These are phyloP conservation scores for Serendipita sp. DNA, from an alignment of 768 basidiomycete genomes.

Conservation along the genomic window DNA sequence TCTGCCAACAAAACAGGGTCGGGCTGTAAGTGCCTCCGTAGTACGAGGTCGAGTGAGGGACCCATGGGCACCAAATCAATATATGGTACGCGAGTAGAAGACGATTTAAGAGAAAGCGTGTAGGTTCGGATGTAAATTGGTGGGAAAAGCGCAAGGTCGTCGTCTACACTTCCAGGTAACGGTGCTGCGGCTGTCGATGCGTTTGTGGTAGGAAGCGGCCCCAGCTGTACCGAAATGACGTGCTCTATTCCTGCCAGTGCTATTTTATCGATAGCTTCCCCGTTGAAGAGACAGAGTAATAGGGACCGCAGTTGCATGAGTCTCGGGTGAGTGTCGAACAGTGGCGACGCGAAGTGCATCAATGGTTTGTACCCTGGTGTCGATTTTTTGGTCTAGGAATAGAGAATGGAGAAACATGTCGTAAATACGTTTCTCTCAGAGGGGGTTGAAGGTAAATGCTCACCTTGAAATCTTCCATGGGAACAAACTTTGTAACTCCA, in stretches of 20 bases:
- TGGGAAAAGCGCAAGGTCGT: constrained; percentile 41
- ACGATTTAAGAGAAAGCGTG: constrained; percentile 53
- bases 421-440: no score
- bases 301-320: constrained; percentile 85
- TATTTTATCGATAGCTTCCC: constrained; percentile 68
- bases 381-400: constrained; percentile 61
- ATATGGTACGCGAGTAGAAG: constrained; percentile 66
- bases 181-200: constrained; percentile 16
- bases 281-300: constrained; percentile 82
- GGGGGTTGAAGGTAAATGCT: no score
- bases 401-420: no score
- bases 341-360: constrained; percentile 88
- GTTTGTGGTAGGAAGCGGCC: constrained; percentile 41
- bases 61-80: constrained; percentile 82
- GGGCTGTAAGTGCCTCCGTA: constrained; percentile 60
- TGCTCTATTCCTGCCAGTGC: constrained; percentile 74
- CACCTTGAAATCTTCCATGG: constrained; percentile 78
- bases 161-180: constrained; percentile 19
- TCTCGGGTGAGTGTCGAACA: constrained; percentile 89
- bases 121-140: constrained; percentile 82
- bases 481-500: constrained; percentile 65
- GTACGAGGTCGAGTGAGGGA: constrained; percentile 66
- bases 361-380: constrained; percentile 81
- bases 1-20: constrained; percentile 59
- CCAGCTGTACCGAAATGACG: constrained; percentile 68